Evolutionary conservation across 2,329 filamentous ascomycete species (phyloP), one percentile per base, ranked within the genome.

Genomic region (Aureobasidium vineae): DNA sequence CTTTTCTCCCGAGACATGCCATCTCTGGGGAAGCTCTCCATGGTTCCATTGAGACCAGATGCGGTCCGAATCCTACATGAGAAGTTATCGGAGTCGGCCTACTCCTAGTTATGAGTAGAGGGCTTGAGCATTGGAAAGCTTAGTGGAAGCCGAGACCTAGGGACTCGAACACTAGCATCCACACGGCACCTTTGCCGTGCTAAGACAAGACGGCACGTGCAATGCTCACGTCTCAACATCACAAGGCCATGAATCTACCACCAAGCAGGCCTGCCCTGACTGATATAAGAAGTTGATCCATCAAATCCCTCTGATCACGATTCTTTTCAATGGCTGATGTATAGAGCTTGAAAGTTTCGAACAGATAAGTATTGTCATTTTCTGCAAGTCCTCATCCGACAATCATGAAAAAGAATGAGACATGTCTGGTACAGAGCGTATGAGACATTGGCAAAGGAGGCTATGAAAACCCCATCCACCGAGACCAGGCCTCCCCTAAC

Each of bases 151-250:
- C 57, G 57, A 61, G 40, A 65, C 36, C 36, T 45, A 45, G 33
- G n/a, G 16, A 31, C 15, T 23, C 33, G 23, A 40, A 61, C 66
- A 31, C 64, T 49, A 31, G 66, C 16, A n/a, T 67, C n/a, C 38
- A 67, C 26, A 23, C 63, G 47, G 63, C 67, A 59, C 45, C 69
- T 26, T 33, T 28, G 33, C 33, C 45, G 21, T 36, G 16, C 45
- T 63, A 45, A 50, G 59, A 63, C 59, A 52, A 40, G 3, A 11
- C 28, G 11, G 16, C 45, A 63, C 59, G 59, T 63, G 59, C 21
- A 40, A 43, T 41, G 21, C 68, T 63, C 65, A 68, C 23, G 50
- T 69, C 28, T 69, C 66, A 10, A 45, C 15, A 28, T 36, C 10
- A 19, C 21, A n/a, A 36, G 28, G 33, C 36, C 53, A 41, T 36